These are phyloP conservation scores for Scheffersomyces segobiensis DNA, from an alignment of 1,139 yeast genomes.

Conservation along the genomic window DNA sequence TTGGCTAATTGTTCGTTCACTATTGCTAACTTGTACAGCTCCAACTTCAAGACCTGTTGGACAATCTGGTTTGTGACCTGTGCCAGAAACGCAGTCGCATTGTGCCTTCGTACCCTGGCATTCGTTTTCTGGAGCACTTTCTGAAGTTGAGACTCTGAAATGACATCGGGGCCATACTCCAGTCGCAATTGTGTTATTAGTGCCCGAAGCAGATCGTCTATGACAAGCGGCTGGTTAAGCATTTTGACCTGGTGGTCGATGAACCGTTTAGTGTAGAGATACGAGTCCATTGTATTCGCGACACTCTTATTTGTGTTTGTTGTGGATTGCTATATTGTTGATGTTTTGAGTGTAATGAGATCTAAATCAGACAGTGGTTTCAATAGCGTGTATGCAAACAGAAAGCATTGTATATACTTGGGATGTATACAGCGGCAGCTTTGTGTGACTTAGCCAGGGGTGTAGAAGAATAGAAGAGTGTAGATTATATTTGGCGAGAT, in stretches of 20 bases:
- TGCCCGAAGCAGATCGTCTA: constrained; percentile 14
- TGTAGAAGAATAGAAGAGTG: background rate
- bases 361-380: background rate
- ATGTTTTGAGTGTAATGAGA: background rate
- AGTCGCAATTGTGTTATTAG: constrained; percentile 13
- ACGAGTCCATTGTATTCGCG: constrained; percentile 11
- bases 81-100: constrained; percentile 25
- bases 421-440: background rate
- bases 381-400: background rate
- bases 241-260: constrained; percentile 28
- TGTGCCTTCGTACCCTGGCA: constrained; percentile 27
- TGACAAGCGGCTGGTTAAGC: constrained; percentile 24
- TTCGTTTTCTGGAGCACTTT: constrained; percentile 28
- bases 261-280: constrained; percentile 30
- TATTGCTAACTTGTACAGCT: constrained; percentile 26
- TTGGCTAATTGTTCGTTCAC: constrained; percentile 29
- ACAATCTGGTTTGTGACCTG: constrained; percentile 38
- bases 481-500: background rate
- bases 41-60: constrained; percentile 37
- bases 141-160: constrained; percentile 22
- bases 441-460: background rate
- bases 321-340: no score
- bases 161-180: constrained; percentile 5
- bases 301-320: background rate
- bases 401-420: background rate